These are phyloP conservation scores for Xylaria bambusicola DNA, from an alignment of 495 filamentous ascomycete species.

Conservation along the genomic window DNA sequence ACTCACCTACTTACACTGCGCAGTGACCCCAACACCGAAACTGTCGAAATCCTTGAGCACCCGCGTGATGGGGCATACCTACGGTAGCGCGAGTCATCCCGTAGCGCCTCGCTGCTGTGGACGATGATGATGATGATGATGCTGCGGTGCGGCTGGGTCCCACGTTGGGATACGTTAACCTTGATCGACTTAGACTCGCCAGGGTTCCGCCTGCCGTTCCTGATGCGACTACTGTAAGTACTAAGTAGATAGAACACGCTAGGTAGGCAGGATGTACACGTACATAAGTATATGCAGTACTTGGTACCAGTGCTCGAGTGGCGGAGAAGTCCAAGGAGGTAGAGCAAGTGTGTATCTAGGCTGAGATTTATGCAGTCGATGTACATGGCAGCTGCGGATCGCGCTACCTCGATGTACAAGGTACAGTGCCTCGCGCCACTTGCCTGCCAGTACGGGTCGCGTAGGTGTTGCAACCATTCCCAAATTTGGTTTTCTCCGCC, in stretches of 20 bases:
- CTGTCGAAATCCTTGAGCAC: conserved; percentile 9
- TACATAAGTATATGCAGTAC: too few relatives aligned
- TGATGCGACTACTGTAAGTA: conserved; percentile 29
- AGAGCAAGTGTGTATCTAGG: too few relatives aligned
- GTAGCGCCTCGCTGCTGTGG: conserved; percentile 13
- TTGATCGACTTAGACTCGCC: conserved; percentile 16
- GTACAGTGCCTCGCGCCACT: conserved; percentile 30
- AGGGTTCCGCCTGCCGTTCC: conserved; percentile 18
- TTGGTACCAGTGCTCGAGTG: too few relatives aligned
- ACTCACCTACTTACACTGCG: background rate
- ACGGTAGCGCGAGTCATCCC: conserved; percentile 22
- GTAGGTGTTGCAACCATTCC: conserved; percentile 33
- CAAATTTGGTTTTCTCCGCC: conserved; percentile 39
- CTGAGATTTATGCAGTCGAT: too few relatives aligned
- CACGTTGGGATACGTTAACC: conserved; percentile 20
- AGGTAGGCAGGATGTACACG: too few relatives aligned
- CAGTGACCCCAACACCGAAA: conserved; percentile 14
- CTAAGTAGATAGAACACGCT: too few relatives aligned
- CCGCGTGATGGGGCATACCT: conserved; percentile 18
- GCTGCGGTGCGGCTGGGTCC: conserved; percentile 19
- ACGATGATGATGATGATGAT: conserved; percentile 20
- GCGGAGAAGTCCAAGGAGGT: too few relatives aligned
- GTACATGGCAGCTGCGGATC: too few relatives aligned
- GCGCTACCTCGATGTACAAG: too few relatives aligned
- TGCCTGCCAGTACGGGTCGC: conserved; percentile 26